Base-by-base conservation (phyloP, 148 eudicot species). In the Rhododendron simsii region DNA sequence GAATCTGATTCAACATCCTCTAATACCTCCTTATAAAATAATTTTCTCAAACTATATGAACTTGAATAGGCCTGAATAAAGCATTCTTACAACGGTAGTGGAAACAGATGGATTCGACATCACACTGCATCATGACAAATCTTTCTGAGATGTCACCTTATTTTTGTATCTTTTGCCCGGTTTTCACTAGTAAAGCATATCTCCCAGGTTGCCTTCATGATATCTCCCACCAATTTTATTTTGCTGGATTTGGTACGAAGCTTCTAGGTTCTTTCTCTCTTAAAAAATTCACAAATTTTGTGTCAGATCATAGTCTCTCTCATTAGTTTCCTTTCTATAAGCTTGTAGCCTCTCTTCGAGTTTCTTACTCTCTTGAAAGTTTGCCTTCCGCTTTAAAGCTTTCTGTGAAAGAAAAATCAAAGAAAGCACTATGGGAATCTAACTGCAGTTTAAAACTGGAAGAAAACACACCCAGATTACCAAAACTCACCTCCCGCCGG, bases 341-440 rank as follows among this genome's bases (percentile, higher is more conserved):
- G 94, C 96, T 82, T 91, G 94, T 80, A 96, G 90, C 85, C 91
- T 92, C 89, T 95, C 98, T 88, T 89, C 94, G 78, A 94, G 81
- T 89, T 93, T 95, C 88, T 95, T 96, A 86, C 99, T 96, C 92
- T 94, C 93, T 87, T 96, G 98, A 87, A 95, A 96, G 88, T 96
- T 96, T 20, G 91, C 95, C 92, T 96, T 96, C 83, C 99, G 88
- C 88, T 95, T 96, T 87, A 94, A 35, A 37, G 96, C 98, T 95
- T 96, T 96, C 99, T 95, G 98, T 55, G 71, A 76, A 35, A 53
- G 44, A 7, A 47, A 55, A 30, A 67, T 67, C 35, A 69, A 45
- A 44, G 26, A 13, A 45, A 79, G 14, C 26, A 8, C 41, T 20
- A 26, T 20, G 30, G 7, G 20, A 73, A 18, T 39, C 21, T 57